phyloP scores from a whole-genome alignment of 306 rosid genomes.

The Cucumis sativus region Cucumber_9930_V3 NC_026655.2:26823001-26823500 shows the following conservation, averaged over 20 bases:
- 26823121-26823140: slow-evolving; percentile 67
- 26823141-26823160: slow-evolving; percentile 88
- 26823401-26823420: too few relatives aligned
- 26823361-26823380: background rate
- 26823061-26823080: background rate
- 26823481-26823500: background rate
- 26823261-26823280: slow-evolving; percentile 86
- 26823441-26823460: too few relatives aligned
- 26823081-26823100: background rate
- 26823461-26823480: too few relatives aligned
- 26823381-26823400: background rate
- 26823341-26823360: background rate
- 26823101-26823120: background rate
- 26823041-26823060: background rate
- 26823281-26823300: slow-evolving; percentile 33
- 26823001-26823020: slow-evolving; percentile 76
- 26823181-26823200: slow-evolving; percentile 67
- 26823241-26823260: slow-evolving; percentile 81
- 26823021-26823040: background rate
- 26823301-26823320: background rate
- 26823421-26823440: too few relatives aligned
- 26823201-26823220: slow-evolving; percentile 72
- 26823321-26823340: background rate
- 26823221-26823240: slow-evolving; percentile 84
- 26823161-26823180: slow-evolving; percentile 81